phyloP scores from a whole-genome alignment of 192 early-diverging fungal species.

The Entomortierella parvispora region DNA sequence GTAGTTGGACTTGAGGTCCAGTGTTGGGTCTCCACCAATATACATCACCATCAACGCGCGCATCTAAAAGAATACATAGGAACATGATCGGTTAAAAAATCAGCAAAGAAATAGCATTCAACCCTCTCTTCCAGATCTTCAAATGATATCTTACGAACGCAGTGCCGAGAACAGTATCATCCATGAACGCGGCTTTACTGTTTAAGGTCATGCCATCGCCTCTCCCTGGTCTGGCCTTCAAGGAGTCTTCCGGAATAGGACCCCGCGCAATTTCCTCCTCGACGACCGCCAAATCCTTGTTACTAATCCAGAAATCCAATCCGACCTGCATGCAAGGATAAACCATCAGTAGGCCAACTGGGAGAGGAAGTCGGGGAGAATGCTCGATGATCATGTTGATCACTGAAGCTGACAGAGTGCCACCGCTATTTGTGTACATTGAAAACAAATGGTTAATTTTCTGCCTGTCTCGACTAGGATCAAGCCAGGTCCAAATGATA shows the following conservation, averaged over 20 bases:
- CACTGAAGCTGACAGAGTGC: conserved; percentile 82
- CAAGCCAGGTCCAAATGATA: too few relatives aligned
- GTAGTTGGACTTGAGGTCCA: conserved; percentile 85
- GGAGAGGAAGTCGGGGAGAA: conserved; percentile 62
- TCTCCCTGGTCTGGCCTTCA: conserved; percentile 34
- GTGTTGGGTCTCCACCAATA: conserved; percentile 79
- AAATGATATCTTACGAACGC: conserved; percentile 65
- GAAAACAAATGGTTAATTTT: neutral
- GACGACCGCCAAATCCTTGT: conserved; percentile 45
- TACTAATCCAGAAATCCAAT: conserved; percentile 90
- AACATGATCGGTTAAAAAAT: neutral
- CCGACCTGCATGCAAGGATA: conserved; percentile 94
- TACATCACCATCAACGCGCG: conserved; percentile 85
- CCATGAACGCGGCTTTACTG: conserved; percentile 83
- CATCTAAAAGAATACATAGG: conserved; percentile 54
- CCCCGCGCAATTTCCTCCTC: conserved; percentile 44
- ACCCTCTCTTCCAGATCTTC: neutral
- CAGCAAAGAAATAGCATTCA: conserved; percentile 5
- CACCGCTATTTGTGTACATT: conserved; percentile 68
- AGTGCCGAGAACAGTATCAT: conserved; percentile 85
- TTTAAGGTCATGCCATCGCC: conserved; percentile 75
- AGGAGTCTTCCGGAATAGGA: conserved; percentile 26
- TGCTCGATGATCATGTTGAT: conserved; percentile 82
- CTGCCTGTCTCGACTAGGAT: neutral
- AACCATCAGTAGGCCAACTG: conserved; percentile 83